Evolutionary conservation across 2,329 filamentous ascomycete genomes (phyloP).

Genomic region (Corynespora cassiicola): DNA sequence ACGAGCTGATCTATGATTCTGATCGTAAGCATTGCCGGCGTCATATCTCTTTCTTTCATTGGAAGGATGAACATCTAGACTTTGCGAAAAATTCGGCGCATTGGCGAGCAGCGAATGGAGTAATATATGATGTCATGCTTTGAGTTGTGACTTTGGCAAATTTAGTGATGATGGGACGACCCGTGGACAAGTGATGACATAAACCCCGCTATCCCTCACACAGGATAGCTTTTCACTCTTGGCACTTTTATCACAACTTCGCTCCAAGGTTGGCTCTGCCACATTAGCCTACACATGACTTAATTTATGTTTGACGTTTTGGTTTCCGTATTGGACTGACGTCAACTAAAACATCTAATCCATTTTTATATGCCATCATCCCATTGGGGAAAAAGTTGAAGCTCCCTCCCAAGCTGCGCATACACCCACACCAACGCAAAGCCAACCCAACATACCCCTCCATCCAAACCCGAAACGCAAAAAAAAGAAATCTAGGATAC

Average conservation of each 20-base stretch:
- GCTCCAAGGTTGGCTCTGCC: too few species aligned
- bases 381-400: not conserved
- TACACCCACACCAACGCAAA: not conserved
- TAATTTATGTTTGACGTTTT: too few species aligned
- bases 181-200: constrained; percentile 4
- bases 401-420: not conserved
- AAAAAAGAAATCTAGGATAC: too few species aligned
- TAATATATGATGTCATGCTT: too few species aligned
- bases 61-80: not conserved
- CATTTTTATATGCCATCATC: too few species aligned
- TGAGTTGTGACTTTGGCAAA: not conserved
- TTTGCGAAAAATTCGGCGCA: too few species aligned
- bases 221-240: too few species aligned
- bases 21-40: constrained; percentile 27
- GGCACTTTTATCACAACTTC: not conserved
- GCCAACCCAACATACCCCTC: constrained; percentile 4
- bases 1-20: constrained; percentile 12
- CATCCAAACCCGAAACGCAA: too few species aligned
- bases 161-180: constrained; percentile 1
- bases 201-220: constrained; percentile 6
- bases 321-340: too few species aligned
- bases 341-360: too few species aligned
- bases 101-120: too few species aligned
- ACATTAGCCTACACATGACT: too few species aligned
- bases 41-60: constrained; percentile 7